A percentile compares a stretch with the other conserved stretches of the same genome.
phyloP scores from a whole-genome alignment of 1,139 yeast genomes.

The Candida smagusa region DNA sequence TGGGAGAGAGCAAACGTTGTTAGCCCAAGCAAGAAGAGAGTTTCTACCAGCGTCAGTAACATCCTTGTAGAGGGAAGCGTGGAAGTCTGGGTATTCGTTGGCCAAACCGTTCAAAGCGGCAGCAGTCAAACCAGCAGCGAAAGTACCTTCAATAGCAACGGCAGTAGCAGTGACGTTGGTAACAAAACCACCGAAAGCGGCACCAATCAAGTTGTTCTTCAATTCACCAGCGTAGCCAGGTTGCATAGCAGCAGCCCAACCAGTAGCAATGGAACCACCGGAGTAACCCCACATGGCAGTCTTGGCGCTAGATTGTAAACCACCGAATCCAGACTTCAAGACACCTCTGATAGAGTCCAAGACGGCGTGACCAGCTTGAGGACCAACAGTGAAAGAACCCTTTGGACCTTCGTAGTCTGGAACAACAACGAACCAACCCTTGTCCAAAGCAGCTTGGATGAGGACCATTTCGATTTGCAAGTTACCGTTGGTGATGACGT shows the following conservation, averaged over 20 bases:
- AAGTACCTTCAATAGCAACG: constrained; percentile 20
- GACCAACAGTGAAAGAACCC: constrained; percentile 27
- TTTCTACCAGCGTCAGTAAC: not conserved
- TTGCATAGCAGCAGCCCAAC: constrained; percentile 17
- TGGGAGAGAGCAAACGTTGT: constrained; percentile 4
- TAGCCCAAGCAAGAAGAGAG: not conserved
- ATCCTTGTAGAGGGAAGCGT: not conserved
- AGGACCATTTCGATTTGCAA: constrained; percentile 20
- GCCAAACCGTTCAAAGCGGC: constrained; percentile 24
- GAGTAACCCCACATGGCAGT: constrained; percentile 29
- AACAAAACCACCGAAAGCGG: constrained; percentile 15
- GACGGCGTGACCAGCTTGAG: constrained; percentile 24
- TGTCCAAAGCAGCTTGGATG: constrained; percentile 14
- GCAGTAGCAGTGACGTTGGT: constrained; percentile 18
- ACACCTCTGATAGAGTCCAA: constrained; percentile 27
- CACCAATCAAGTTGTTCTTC: constrained; percentile 9
- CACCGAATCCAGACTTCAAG: constrained; percentile 20
- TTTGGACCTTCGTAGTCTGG: constrained; percentile 36
- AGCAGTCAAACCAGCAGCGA: constrained; percentile 25
- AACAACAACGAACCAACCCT: constrained; percentile 30
- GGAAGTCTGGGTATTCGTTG: constrained; percentile 22
- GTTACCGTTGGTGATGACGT: constrained; percentile 15
- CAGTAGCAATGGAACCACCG: constrained; percentile 16
- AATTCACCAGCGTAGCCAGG: constrained; percentile 18
- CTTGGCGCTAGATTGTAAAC: constrained; percentile 18